These are phyloP conservation scores for Emmonsiellopsis sp. DNA, from an alignment of 2,329 filamentous ascomycete genomes.

Conservation along the genomic window DNA sequence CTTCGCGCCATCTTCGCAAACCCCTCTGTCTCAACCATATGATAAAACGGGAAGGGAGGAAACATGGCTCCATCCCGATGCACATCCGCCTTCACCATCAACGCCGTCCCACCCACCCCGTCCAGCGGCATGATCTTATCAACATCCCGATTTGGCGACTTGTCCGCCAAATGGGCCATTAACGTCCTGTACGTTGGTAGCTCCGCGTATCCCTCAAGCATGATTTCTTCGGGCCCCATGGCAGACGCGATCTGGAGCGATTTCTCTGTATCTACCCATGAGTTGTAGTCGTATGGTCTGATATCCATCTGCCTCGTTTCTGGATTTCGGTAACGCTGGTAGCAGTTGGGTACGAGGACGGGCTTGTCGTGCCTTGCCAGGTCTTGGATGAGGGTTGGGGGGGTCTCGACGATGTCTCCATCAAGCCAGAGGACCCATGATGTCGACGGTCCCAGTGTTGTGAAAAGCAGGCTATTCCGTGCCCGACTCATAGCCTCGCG, in stretches of 20 bases:
- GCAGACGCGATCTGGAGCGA: slow-evolving; percentile 65
- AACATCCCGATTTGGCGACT: slow-evolving; percentile 46
- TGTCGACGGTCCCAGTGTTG: slow-evolving; percentile 79
- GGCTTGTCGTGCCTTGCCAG: slow-evolving; percentile 78
- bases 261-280: slow-evolving; percentile 82
- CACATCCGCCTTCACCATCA: slow-evolving; percentile 93
- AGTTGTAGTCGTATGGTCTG: slow-evolving; percentile 93
- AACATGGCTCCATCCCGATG: slow-evolving; percentile 98
- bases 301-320: slow-evolving; percentile 62
- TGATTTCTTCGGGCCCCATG: slow-evolving; percentile 85
- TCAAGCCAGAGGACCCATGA: slow-evolving; percentile 98
- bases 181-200: slow-evolving; percentile 85
- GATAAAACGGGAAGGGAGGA: slow-evolving; percentile 89
- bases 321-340: slow-evolving; percentile 73
- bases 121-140: slow-evolving; percentile 67
- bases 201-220: slow-evolving; percentile 87
- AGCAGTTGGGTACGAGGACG: slow-evolving; percentile 94
- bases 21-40: slow-evolving; percentile 94
- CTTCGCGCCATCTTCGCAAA: slow-evolving; percentile 95
- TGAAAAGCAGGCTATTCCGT: slow-evolving; percentile 89
- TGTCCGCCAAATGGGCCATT: slow-evolving; percentile 73
- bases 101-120: slow-evolving; percentile 84
- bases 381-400: slow-evolving; percentile 77
- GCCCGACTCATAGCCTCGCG: slow-evolving; percentile 87
- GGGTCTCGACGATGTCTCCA: slow-evolving; percentile 83